Percentiles rank a stretch among this genome's conserved stretches.
Evolutionary conservation across 805 yeast genomes (phyloP).

Genomic region (Wickerhamiella occidentalis): DNA sequence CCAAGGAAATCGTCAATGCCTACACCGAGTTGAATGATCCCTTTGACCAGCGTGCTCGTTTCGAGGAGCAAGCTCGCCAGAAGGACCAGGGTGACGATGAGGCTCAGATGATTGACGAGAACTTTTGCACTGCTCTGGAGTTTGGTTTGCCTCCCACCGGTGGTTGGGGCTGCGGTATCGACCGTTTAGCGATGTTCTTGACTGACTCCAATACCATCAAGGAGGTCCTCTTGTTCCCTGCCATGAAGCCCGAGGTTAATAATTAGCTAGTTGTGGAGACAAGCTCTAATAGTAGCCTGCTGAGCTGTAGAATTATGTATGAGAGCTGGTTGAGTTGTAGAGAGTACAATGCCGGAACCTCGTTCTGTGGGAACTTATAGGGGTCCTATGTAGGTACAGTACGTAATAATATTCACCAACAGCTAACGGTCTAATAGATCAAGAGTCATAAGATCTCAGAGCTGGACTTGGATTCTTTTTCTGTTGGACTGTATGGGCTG

Average conservation of each 20-base stretch:
- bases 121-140: conserved; percentile 94
- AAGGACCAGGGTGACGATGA: conserved; percentile 98
- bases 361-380: too few relatives aligned
- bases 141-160: conserved; percentile 99
- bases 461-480: too few relatives aligned
- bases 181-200: conserved; percentile 94
- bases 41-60: conserved; percentile 92
- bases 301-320: neutral
- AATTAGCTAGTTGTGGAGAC: too few relatives aligned
- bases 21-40: conserved; percentile 99
- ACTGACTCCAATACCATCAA: conserved; percentile 93
- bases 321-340: too few relatives aligned
- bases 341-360: too few relatives aligned
- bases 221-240: conserved; percentile 96
- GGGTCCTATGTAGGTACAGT: too few relatives aligned
- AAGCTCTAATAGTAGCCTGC: too few relatives aligned
- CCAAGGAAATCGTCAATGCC: conserved; percentile 96
- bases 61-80: conserved; percentile 98
- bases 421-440: too few relatives aligned
- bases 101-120: conserved; percentile 93
- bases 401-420: too few relatives aligned
- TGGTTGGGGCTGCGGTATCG: conserved; percentile 99
- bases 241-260: conserved; percentile 82
- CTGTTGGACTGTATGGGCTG: too few relatives aligned
- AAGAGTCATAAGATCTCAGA: too few relatives aligned